Percentiles rank a stretch among this genome's conserved stretches.
Conservation (phyloP, 2,329 filamentous ascomycete genomes). For the Calonectria multiphialidica region DNA sequence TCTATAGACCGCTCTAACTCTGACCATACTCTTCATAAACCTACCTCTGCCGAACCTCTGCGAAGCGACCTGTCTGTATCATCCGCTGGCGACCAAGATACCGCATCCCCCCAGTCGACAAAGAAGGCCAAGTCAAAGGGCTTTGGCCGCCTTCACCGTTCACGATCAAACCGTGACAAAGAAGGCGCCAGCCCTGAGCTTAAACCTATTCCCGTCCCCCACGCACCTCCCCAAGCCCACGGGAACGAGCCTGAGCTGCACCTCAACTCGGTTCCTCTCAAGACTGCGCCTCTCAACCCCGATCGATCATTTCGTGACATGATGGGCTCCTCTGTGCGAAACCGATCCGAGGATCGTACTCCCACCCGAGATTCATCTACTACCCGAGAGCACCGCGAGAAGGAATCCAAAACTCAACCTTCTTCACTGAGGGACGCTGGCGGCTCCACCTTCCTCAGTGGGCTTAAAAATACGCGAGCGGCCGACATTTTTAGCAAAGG, state of each 20-base stretch:
- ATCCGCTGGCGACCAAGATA: conserved; percentile 62
- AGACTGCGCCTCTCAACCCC: conserved; percentile 72
- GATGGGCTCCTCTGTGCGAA: conserved; percentile 74
- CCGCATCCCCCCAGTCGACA: conserved; percentile 45
- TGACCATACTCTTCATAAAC: conserved; percentile 52
- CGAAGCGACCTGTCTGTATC: conserved; percentile 66
- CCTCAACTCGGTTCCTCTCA: conserved; percentile 56
- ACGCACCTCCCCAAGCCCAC: conserved; percentile 3
- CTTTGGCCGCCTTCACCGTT: conserved; percentile 65
- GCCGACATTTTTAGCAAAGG: conserved; percentile 87
- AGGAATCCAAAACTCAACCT: conserved; percentile 62
- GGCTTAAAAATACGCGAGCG: conserved; percentile 42
- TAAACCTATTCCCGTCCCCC: conserved; percentile 40
- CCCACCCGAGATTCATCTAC: conserved; percentile 56
- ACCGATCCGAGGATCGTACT: conserved; percentile 79
- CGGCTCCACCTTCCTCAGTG: conserved; percentile 49
- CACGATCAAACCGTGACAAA: conserved; percentile 65
- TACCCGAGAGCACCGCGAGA: conserved; percentile 60
- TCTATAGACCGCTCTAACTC: conserved; percentile 42
- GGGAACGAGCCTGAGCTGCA: conserved; percentile 43
- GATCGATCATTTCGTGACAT: conserved; percentile 78
- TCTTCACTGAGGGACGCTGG: conserved; percentile 71
- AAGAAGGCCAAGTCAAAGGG: conserved; percentile 67
- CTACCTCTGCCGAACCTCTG: conserved; percentile 56
- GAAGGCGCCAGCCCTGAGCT: conserved; percentile 57